A percentile compares a stretch with the other conserved stretches of the same genome.
phyloP scores from a whole-genome alignment of 2,329 filamentous ascomycete genomes.

The Scolecobasidium constrictum region DNA sequence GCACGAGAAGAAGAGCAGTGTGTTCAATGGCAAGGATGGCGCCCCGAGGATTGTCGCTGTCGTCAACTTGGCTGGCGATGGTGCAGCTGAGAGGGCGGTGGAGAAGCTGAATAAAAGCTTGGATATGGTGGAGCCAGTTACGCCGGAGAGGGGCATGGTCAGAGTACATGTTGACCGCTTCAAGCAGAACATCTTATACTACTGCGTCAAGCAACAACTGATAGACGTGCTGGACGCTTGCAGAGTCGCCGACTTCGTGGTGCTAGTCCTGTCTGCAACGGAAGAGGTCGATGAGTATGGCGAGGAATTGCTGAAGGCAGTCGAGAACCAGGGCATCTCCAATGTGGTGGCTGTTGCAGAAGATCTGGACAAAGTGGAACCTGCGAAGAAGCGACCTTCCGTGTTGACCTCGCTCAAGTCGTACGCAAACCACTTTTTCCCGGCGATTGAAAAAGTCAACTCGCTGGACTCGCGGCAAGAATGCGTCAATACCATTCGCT shows the following conservation, averaged over 20 bases:
- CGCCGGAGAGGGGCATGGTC: slow-evolving; percentile 32
- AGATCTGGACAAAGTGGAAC: slow-evolving; percentile 65
- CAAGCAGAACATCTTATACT: slow-evolving; percentile 86
- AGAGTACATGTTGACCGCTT: slow-evolving; percentile 75
- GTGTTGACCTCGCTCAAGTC: slow-evolving; percentile 77
- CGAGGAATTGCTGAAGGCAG: slow-evolving; percentile 72
- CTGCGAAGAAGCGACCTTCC: slow-evolving; percentile 65
- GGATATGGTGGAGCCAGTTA: slow-evolving; percentile 51
- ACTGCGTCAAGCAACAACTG: slow-evolving; percentile 63
- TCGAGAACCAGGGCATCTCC: slow-evolving; percentile 90
- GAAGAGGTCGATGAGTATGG: slow-evolving; percentile 77
- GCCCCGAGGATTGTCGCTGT: slow-evolving; percentile 83
- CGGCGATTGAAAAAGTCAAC: slow-evolving; percentile 81
- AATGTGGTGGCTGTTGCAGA: slow-evolving; percentile 68
- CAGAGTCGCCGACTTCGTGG: slow-evolving; percentile 79
- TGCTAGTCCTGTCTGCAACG: slow-evolving; percentile 72
- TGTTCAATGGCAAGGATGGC: slow-evolving; percentile 80
- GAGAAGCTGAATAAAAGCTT: slow-evolving; percentile 64
- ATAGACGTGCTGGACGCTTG: slow-evolving; percentile 74
- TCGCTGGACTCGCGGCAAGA: slow-evolving; percentile 83
- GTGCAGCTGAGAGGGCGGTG: slow-evolving; percentile 57
- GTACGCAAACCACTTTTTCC: slow-evolving; percentile 90
- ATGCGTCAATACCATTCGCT: slow-evolving; percentile 80
- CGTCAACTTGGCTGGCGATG: slow-evolving; percentile 67
- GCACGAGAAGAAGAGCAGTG: slow-evolving; percentile 63